These are phyloP conservation scores for Clathrus columnatus DNA, from an alignment of 768 basidiomycete genomes.

Conservation along the genomic window DNA sequence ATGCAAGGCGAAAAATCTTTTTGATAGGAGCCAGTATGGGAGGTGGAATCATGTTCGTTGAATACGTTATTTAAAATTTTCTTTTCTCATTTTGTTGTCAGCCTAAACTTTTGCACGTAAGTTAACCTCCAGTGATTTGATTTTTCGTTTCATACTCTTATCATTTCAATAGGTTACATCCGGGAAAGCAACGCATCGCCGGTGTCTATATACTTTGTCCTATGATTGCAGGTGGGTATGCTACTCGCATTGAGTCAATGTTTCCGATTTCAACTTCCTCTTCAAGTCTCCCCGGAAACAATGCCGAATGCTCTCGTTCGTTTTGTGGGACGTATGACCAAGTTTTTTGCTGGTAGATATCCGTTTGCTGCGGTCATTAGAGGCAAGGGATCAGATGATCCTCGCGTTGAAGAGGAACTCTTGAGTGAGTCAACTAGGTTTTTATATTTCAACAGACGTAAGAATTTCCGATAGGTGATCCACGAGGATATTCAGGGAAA, in stretches of 20 bases:
- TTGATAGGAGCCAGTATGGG: constrained; percentile 26
- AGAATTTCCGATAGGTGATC: constrained; percentile 12
- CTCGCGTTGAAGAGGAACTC: constrained; percentile 29
- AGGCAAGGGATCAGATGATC: constrained; percentile 30
- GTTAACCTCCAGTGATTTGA: not conserved
- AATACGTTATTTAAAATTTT: not conserved
- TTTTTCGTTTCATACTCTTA: not conserved
- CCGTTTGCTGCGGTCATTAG: constrained; percentile 22
- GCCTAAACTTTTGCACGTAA: constrained; percentile 1
- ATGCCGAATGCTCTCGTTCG: constrained; percentile 21
- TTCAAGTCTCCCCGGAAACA: constrained; percentile 21
- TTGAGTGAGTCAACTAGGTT: constrained; percentile 24
- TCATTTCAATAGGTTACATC: constrained; percentile 1
- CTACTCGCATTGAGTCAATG: not conserved
- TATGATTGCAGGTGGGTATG: constrained; percentile 21
- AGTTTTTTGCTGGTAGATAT: constrained; percentile 20
- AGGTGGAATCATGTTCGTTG: constrained; percentile 26
- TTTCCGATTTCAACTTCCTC: not conserved
- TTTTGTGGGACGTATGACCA: constrained; percentile 18
- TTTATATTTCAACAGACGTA: not conserved
- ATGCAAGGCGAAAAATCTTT: constrained; percentile 25
- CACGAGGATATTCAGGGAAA: constrained; percentile 26
- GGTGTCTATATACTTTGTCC: constrained; percentile 27
- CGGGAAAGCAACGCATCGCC: constrained; percentile 13
- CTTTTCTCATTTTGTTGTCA: not conserved